Base-by-base conservation (phyloP, 2,329 filamentous ascomycete species). In the Tolypocladium endophyticum region DNA sequence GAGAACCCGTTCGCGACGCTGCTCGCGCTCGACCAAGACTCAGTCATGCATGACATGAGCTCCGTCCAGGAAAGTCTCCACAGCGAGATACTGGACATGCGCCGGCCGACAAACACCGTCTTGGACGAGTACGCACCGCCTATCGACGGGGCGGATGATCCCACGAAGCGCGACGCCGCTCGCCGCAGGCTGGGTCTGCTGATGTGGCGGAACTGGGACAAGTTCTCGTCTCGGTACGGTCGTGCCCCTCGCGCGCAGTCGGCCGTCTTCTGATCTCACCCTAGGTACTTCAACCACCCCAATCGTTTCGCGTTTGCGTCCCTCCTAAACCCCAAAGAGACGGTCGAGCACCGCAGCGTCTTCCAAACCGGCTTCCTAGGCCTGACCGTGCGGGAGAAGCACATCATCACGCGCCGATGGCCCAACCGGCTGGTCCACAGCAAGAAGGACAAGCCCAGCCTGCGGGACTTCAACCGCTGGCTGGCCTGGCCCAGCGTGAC, bases 1-100 rank as follows among this genome's bases (percentile, higher is more conserved):
- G 61, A 66, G 39, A 71, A 69, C 33, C 68, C 68, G 9, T 61
- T 61, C 28, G 69, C 69, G 14, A 64, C 67, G 0, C 43, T 70
- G 39, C 41, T 71, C 8, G 61, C 62, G 4, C 47, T 66, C n/a
- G 62, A 59, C 3, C 53, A 61, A 16, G n/a, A 58, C 4, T 61
- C 55, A 9, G 62, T 68, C 3, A 33, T 20, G 18, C 30, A 60
- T 4, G 23, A 33, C 16, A 2, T 60, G 14, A 33, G 38, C 5
- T 41, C 39, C 1, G 28, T 63, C 1, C n/a, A 25, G 18, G 53
- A 59, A 5, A 45, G 58, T 3, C 3, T 63, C 3, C 55, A 60
- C 0, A 11, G 18, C 1, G 67, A 69, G 33, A 20, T 53, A 8
- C 2, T 45, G 7, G 30, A 62, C 4, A 16, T 64, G 4, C 55